Evolutionary conservation across 805 yeast species (phyloP), one percentile per base, ranked within the genome.

Genomic region (Suhomyces sp.): DNA sequence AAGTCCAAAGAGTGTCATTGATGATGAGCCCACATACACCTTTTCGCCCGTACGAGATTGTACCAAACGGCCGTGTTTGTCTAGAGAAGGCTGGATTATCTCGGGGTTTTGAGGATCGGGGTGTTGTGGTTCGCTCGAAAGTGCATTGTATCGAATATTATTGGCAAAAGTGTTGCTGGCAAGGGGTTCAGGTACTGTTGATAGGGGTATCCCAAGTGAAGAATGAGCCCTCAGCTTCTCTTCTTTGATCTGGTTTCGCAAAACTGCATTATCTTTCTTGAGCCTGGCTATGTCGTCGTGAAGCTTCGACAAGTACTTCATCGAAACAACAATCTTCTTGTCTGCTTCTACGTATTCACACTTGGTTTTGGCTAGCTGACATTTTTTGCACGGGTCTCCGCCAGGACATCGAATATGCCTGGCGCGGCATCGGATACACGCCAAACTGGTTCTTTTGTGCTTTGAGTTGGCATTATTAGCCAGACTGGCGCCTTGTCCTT

Each of bases 351-450:
- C 78, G 58, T 86, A 88, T 60, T 86, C 90, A 70, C 94, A 88
- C 22, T 75, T 74, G 3, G 83, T 71, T 47, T 76, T 78, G 13
- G 86, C 81, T 47, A 76, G 64, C 12, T 67, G 68, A 63, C 94
- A 88, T 60, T 84, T 84, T 48, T 72, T 67, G 64, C 94, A 88
- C 0, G 91, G 90, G 47, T 84, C 81, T 1, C 89, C 90, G 1
- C 91, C 91, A 12, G 90, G 90, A 62, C 94, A 88, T 56, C 87
- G 81, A 44, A 86, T 82, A 67, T 88, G 94, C 50, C 90, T 76
- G 47, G 82, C 78, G 31, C 93, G 74, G 63, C 94, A 88, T 45
- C 89, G 70, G 2, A 81, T 79, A 65, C 93, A 87, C 5, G 80
- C 80, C 44, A 73, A 59, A n/a, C 69, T 59, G 7, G 71, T 70